Evolutionary conservation across 495 filamentous ascomycete genomes (phyloP).

Genomic region (Tuber microsphaerosporum): DNA sequence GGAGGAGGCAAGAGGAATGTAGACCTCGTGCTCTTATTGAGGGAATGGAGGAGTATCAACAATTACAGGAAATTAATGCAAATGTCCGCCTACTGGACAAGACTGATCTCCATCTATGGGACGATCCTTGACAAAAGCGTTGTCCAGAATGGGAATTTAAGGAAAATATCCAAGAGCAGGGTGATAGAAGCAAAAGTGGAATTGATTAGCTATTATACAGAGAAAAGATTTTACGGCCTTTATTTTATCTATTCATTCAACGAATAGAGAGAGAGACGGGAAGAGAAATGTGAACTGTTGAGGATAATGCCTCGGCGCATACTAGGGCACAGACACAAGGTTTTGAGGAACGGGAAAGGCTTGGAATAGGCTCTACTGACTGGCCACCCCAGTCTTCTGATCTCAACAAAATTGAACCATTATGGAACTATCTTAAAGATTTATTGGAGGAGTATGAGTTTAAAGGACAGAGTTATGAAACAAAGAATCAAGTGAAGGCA

Average conservation of each 20-base stretch:
- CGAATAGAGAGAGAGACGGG: slow-evolving; percentile 7
- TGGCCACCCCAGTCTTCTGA: slow-evolving; percentile 20
- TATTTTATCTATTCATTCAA: slow-evolving; percentile 11
- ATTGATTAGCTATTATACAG: slow-evolving; percentile 12
- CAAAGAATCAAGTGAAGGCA: background rate
- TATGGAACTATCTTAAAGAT: slow-evolving; percentile 10
- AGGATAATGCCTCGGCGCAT: slow-evolving; percentile 11
- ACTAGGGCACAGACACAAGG: background rate
- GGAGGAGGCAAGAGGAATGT: background rate
- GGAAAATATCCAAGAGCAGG: background rate
- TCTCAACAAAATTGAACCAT: slow-evolving; percentile 10
- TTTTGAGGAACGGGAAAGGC: background rate
- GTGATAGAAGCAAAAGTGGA: background rate
- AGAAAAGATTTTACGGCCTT: background rate
- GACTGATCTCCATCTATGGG: background rate
- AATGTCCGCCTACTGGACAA: background rate
- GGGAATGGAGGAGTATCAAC: background rate
- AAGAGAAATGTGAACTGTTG: slow-evolving; percentile 9
- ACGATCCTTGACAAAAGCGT: background rate
- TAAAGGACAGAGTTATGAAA: background rate
- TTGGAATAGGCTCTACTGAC: background rate
- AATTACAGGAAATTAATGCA: background rate
- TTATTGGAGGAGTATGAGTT: slow-evolving; percentile 6
- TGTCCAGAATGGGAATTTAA: slow-evolving; percentile 12
- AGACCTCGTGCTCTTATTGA: background rate